Evolutionary conservation across 2,329 filamentous ascomycete species (phyloP).

Genomic region (Sporothrix luriei): DNA sequence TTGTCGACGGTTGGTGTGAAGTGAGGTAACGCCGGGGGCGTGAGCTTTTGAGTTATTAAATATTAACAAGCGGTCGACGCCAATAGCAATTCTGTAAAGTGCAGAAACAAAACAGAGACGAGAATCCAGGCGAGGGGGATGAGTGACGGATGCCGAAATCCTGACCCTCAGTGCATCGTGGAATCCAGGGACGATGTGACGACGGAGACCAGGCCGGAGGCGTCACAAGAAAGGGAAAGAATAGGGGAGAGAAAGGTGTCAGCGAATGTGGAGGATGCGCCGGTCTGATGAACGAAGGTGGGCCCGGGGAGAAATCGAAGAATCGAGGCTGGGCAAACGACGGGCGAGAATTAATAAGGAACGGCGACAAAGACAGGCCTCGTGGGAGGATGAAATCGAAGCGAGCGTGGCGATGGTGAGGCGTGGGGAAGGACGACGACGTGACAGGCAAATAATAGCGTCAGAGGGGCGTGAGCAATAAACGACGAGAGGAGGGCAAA

Average conservation of each 20-base stretch:
- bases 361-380: not conserved
- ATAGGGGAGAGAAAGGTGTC: conserved; percentile 17
- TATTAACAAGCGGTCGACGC: conserved; percentile 18
- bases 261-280: conserved; percentile 20
- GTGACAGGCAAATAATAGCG: not conserved
- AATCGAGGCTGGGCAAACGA: conserved; percentile 12
- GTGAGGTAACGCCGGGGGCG: not conserved
- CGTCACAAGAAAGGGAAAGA: not conserved
- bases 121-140: not conserved
- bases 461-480: conserved; percentile 13
- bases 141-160: not conserved
- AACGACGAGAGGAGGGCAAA: not conserved
- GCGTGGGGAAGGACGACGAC: not conserved
- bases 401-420: conserved; percentile 24
- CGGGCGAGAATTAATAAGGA: conserved; percentile 24
- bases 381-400: not conserved
- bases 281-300: not conserved
- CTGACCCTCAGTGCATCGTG: conserved; percentile 25
- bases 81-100: not conserved
- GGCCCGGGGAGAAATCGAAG: conserved; percentile 14
- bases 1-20: conserved; percentile 3
- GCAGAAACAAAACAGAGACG: not conserved
- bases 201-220: conserved; percentile 8
- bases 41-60: conserved; percentile 15
- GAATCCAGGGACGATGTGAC: conserved; percentile 12